Base-by-base conservation (phyloP, 345 rosid genomes). In the Eucalyptus victrix region DNA sequence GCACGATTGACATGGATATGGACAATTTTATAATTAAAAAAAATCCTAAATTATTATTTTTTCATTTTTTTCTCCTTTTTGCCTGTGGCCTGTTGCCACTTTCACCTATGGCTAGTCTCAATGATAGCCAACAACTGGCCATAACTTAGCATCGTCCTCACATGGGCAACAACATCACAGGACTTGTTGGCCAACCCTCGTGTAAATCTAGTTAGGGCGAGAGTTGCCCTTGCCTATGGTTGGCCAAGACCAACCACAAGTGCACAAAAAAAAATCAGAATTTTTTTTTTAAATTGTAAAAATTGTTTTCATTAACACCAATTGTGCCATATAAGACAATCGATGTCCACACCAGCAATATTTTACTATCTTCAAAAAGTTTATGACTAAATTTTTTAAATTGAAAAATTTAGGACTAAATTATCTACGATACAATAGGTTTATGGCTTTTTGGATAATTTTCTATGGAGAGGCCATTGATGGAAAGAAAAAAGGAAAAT, bases 111-210 rank as follows among this genome's bases (percentile, higher is more conserved):
- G 56, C 56, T 51, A 51, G 56, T 58, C n/a, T 58, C 30, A 56
- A 5, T 26, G 30, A 60, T 12, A 5, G 67, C 30, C 15, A 12
- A 6, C n/a, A 2, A 60, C 0, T 26, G 2, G n/a, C 16, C 67
- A 60, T 12, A 60, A 1, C n/a, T 60, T 28, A 26, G 32, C 67
- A 60, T 6, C 0, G 7, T n/a, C 32, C 67, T 60, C n/a, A 12
- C 67, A 1, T 28, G 16, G n/a, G 67, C 16, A 0, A 60, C 0
- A 28, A 0, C 1, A 6, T 60, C n/a, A 26, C 2, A 28, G 6
- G n/a, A 60, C 32, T 5, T 12, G 15, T 3, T 12, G 32, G 16
- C 32, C 67, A 60, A 15, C 67, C 67, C 32, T 26, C 2, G 4
- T 3, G 4, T 4, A 60, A 12, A 60, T 60, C 60, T 54, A 54